phyloP scores from a whole-genome alignment of 2,329 filamentous ascomycete genomes.

The Phialophora expanda region DNA sequence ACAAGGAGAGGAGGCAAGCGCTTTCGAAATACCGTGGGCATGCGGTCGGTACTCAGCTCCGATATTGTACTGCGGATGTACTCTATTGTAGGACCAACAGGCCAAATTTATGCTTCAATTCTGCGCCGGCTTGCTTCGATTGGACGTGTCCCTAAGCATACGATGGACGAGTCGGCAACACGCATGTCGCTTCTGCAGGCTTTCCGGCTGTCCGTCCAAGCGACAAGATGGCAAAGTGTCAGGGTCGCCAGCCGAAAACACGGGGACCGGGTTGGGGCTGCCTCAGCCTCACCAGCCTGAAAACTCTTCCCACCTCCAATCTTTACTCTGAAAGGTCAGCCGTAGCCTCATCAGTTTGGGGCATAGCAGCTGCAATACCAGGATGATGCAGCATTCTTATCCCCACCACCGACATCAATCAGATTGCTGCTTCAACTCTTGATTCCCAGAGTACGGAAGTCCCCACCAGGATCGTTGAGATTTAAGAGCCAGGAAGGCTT shows the following conservation, averaged over 20 bases:
- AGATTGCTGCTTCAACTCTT: background rate
- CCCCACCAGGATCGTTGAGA: too few relatives aligned
- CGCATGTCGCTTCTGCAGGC: background rate
- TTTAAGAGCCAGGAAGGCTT: too few relatives aligned
- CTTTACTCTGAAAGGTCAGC: too few relatives aligned
- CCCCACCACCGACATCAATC: too few relatives aligned
- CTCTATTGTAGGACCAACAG: background rate
- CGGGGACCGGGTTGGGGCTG: background rate
- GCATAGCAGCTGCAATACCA: too few relatives aligned
- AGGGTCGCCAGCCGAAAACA: background rate
- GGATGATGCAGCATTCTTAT: too few relatives aligned
- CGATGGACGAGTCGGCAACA: background rate
- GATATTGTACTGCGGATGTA: background rate
- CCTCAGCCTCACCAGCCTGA: background rate
- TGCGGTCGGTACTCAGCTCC: background rate
- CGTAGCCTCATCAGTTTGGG: too few relatives aligned
- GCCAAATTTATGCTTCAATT: background rate
- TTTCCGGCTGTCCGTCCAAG: background rate
- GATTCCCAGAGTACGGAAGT: background rate
- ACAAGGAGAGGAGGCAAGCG: background rate
- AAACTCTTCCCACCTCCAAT: background rate
- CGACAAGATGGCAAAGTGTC: background rate
- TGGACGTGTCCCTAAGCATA: too few relatives aligned
- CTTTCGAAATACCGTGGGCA: background rate
- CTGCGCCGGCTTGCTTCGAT: too few relatives aligned